Base-by-base conservation (phyloP, 2,329 filamentous ascomycete genomes). In the Pestalotiopsis sp. region DNA sequence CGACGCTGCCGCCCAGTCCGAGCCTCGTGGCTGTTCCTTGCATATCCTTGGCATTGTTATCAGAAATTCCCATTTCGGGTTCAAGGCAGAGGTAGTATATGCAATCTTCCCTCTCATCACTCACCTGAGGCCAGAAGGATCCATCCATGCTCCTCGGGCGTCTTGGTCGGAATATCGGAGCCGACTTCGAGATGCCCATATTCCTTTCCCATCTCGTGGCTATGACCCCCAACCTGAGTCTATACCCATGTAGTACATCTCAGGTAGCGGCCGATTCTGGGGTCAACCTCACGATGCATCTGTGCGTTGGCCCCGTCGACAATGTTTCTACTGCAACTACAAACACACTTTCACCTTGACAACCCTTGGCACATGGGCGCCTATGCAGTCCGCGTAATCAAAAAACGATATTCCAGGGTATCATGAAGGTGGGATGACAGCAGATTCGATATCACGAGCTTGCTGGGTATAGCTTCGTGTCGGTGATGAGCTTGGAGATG, bases 341-440 rank as follows among this genome's bases (percentile, higher is more conserved):
- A 27, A 36, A 14, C 7, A 17, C 59, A 39, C 59, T 27, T 17
- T 20, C 59, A 38, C 6, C 9, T 36, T 14, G 23, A 25, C 7
- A 25, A 62, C 14, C 25, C 59, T 62, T 62, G 59, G 59, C 59
- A 62, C 31, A 36, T 62, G 36, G 4, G 31, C 59, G 59, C 59
- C 59, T 36, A 64, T 64, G 61, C 61, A 64, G 61, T 41, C 61
- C 38, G 23, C 38, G 61, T 64, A 36, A 64, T 45, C 36, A 17
- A 27, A 52, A 52, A n/a, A 12, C 39, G 61, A 39, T 39, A 36
- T 64, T 64, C 31, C 61, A 64, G 38, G 61, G 61, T 23, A 64
- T 64, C 39, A 13, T 64, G 61, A 45, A 64, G 61, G 61, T 49
- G 61, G 23, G n/a, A 64, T 64, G 38, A 52, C 41, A 38, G 61